Evolutionary conservation across 805 yeast species (phyloP), one percentile per base, ranked within the genome.

Genomic region (Yamadazyma phyllophila): DNA sequence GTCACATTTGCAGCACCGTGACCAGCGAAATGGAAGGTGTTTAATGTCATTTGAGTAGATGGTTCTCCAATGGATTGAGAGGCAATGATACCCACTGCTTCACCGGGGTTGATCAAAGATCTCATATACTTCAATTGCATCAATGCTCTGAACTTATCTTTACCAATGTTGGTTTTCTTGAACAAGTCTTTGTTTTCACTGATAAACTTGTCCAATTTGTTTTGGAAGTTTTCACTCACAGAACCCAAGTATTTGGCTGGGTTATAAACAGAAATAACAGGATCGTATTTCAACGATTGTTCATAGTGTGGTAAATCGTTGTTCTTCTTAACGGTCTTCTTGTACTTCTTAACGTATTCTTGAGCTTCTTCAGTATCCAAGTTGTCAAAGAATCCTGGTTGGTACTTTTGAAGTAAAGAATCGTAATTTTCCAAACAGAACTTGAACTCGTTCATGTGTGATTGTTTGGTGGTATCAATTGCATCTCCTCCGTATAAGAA

Each of bases 1-100:
- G 99, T 94, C 53, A 94, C 99, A 70, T 94, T 94, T 38, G 99
- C 99, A 47, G 99, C 99, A 82, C 99, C 99, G 73, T 95, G 99
- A 66, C 99, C 99, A 58, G 99, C 99, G 62, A 94, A 94, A 76
- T 94, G 96, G 88, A 88, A 88, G 39, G 96, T 88, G 67, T 88
- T 88, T 60, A 88, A 80, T 13, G 99, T 94, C 99, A 94, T 94
- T 74, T 94, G 99, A 2, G 99, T 94, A 4, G 97, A 89, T 42
- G 99, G 99, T 70, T 94, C 99, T 71, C 99, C 99, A 65, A 94
- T 84, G 44, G 97, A 90, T 71, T 94, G 98, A 16, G 97, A 86
- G 7, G 99, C 99, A 71, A 95, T 85, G 61, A 94, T 91, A 71
- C 99, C 99, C 45, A 94, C 98, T 42, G 97, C 82, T 67, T 94